Evolutionary conservation across 2,329 filamentous ascomycete genomes (phyloP), one percentile per base, ranked within the genome.

Genomic region (Venturia oleaginea): DNA sequence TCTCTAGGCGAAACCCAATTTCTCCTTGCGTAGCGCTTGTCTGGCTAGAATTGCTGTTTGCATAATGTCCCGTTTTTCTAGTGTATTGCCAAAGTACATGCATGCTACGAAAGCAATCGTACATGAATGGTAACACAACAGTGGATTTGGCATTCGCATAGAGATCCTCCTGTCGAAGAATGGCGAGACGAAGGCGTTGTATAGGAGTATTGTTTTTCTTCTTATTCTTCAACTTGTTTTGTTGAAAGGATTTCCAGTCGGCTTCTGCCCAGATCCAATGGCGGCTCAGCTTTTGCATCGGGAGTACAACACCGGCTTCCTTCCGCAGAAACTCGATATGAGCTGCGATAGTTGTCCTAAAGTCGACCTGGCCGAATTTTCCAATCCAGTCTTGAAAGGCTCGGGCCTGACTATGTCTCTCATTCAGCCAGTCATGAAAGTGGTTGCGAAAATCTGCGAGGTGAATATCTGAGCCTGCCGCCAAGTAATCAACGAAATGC

Each of bases 101-200:
- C 86, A 75, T 3, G 79, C n/a, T n/a, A n/a, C n/a, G 76, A 67
- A 94, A 94, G 64, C 83, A 83, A 3, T 83, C 70, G 66, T 84
- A 81, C 0, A 89, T 83, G 65, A 87, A 90, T 0, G 86, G 84
- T 0, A 90, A 93, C 0, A 92, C 87, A 0, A 90, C 75, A 0
- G 90, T 93, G 3, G 73, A 66, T 46, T 69, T 61, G 17, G 13
- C 6, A 6, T 17, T 19, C 5, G 51, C 4, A 61, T 13, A 6
- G 2, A 6, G 7, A 17, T 68, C 64, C 22, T 60, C 24, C 37
- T 74, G 70, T 0, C 70, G 67, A n/a, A n/a, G n/a, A n/a, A n/a
- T n/a, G n/a, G n/a, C n/a, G n/a, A n/a, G n/a, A n/a, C n/a, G n/a
- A n/a, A n/a, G n/a, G n/a, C n/a, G n/a, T n/a, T n/a, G n/a, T n/a